These are phyloP conservation scores for Fusarium anguioides DNA, from an alignment of 2,329 filamentous ascomycete genomes.

Conservation along the genomic window DNA sequence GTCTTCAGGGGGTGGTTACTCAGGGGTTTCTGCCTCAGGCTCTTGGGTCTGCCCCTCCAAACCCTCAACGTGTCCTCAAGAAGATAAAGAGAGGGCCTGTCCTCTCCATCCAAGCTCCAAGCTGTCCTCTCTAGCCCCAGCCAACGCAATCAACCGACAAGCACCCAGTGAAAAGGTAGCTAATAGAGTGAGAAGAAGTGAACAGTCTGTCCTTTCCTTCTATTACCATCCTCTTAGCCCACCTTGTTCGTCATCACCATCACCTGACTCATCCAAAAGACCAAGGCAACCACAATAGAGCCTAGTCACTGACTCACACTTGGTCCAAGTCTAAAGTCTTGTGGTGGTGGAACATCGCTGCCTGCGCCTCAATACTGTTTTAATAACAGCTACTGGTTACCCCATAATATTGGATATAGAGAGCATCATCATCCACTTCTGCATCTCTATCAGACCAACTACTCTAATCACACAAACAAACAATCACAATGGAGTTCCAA, in stretches of 20 bases:
- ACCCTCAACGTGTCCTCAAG: slow-evolving; percentile 49
- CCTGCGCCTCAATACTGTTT: slow-evolving; percentile 14
- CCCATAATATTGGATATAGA: slow-evolving; percentile 14
- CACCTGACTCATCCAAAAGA: slow-evolving; percentile 40
- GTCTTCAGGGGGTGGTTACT: slow-evolving; percentile 30
- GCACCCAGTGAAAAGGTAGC: slow-evolving; percentile 30
- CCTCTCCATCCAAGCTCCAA: slow-evolving; percentile 31
- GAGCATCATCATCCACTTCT: slow-evolving; percentile 7
- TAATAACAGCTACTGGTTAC: slow-evolving; percentile 1
- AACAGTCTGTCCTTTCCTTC: slow-evolving; percentile 47
- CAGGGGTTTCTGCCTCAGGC: slow-evolving; percentile 49
- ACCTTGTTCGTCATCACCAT: slow-evolving; percentile 30
- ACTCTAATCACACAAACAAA: slow-evolving; percentile 19
- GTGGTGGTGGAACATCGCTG: slow-evolving; percentile 33
- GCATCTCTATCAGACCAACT: neutral
- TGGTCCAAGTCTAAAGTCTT: slow-evolving; percentile 35
- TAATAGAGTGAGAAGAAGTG: slow-evolving; percentile 28
- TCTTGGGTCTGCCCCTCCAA: slow-evolving; percentile 24
- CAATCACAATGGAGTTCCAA: slow-evolving; percentile 53
- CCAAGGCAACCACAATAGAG: slow-evolving; percentile 25
- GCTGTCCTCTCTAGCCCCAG: slow-evolving; percentile 20
- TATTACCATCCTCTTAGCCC: slow-evolving; percentile 27
- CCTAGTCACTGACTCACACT: slow-evolving; percentile 43
- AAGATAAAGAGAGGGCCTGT: slow-evolving; percentile 53
- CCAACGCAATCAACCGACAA: slow-evolving; percentile 31